phyloP scores from a whole-genome alignment of 2,329 filamentous ascomycete genomes.

The Cordyceps farinosa region DNA sequence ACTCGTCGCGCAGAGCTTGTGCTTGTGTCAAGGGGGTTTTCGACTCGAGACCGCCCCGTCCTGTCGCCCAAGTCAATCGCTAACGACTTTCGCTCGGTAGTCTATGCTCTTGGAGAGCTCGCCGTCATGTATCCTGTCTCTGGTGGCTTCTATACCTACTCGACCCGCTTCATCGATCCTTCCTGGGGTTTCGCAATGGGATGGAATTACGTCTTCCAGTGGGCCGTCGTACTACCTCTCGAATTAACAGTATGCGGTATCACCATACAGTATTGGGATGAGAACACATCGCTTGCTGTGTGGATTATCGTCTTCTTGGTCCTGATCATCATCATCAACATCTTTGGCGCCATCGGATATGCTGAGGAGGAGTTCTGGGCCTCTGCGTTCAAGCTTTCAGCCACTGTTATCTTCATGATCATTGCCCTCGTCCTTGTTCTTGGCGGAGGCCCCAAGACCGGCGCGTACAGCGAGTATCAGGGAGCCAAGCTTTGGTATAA shows the following conservation, averaged over 20 bases:
- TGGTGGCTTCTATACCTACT: slow-evolving; percentile 61
- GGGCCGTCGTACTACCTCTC: slow-evolving; percentile 47
- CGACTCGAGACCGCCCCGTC: too few relatives aligned
- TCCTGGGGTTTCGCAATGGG: slow-evolving; percentile 57
- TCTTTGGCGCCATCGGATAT: slow-evolving; percentile 53
- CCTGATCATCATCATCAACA: slow-evolving; percentile 47
- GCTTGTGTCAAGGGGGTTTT: neutral
- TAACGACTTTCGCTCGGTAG: slow-evolving; percentile 23
- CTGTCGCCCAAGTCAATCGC: neutral
- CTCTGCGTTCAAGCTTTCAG: slow-evolving; percentile 52
- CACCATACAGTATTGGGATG: slow-evolving; percentile 51
- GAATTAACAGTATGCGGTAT: slow-evolving; percentile 50
- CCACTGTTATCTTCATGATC: slow-evolving; percentile 60
- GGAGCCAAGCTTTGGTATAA: slow-evolving; percentile 43
- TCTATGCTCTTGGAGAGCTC: slow-evolving; percentile 59
- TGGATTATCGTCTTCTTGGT: slow-evolving; percentile 54
- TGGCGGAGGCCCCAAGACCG: slow-evolving; percentile 51
- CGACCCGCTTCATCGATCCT: slow-evolving; percentile 58
- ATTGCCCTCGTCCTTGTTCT: slow-evolving; percentile 54
- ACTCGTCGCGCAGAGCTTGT: neutral
- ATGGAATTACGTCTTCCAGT: slow-evolving; percentile 47
- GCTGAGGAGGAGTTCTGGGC: slow-evolving; percentile 56
- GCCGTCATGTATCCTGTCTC: slow-evolving; percentile 60
- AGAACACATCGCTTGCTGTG: slow-evolving; percentile 42
- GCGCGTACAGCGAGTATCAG: slow-evolving; percentile 39